Percentiles rank a stretch among this genome's conserved stretches.
Evolutionary conservation across 139 green algal species (phyloP).

Genomic region (Picochlorum sp.): DNA sequence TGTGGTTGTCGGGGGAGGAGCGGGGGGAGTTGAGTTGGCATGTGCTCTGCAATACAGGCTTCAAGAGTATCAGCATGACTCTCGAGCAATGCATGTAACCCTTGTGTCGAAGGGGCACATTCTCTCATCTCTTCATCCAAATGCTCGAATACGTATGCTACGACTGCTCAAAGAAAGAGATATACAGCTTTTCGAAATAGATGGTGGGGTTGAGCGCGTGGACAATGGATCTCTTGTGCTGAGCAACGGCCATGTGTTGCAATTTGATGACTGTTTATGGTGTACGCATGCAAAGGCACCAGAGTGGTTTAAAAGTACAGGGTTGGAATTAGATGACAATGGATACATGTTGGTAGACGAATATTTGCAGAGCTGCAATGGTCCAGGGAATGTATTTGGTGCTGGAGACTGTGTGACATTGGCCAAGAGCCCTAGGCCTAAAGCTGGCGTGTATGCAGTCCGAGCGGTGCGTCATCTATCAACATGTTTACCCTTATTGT

Average conservation of each 20-base stretch:
- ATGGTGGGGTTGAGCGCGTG: neutral
- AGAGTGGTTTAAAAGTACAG: constrained; percentile 56
- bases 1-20: constrained; percentile 81
- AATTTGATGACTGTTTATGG: constrained; percentile 87
- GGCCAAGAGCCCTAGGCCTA: constrained; percentile 72
- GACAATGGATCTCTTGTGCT: constrained; percentile 28
- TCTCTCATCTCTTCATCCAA: constrained; percentile 28
- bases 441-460: constrained; percentile 96
- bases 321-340: constrained; percentile 14
- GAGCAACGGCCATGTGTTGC: constrained; percentile 17
- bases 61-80: constrained; percentile 17
- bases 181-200: constrained; percentile 10
- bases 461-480: constrained; percentile 45
- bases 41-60: constrained; percentile 55
- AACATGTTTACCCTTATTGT: neutral
- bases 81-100: constrained; percentile 1
- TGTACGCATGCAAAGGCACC: constrained; percentile 77
- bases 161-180: constrained; percentile 25
- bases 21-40: constrained; percentile 82
- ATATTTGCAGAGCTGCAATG: constrained; percentile 39
- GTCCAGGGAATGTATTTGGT: constrained; percentile 76
- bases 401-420: constrained; percentile 76
- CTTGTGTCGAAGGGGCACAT: constrained; percentile 39
- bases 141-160: constrained; percentile 30
- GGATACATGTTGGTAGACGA: constrained; percentile 83